Evolutionary conservation across 805 yeast species (phyloP), one percentile per base, ranked within the genome.

Genomic region (Yamadazyma nakazawae): DNA sequence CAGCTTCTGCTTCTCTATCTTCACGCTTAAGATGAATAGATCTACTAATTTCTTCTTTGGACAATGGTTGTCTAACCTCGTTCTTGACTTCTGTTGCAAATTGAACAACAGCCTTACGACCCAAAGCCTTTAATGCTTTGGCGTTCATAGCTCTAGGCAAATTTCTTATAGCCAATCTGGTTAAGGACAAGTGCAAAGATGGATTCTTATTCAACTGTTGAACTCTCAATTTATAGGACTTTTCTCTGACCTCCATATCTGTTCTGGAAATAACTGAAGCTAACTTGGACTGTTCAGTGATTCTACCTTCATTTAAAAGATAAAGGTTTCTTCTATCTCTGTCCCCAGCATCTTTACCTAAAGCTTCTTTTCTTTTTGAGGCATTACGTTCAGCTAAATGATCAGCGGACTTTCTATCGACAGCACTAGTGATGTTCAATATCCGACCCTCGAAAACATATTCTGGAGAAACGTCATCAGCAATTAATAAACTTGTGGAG

Each of bases 361-460:
- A 68, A 0, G 78, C 69, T 62, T 84, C 90, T 53, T 81, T 80
- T 64, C 98, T 79, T 60, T 83, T 83, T 38, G 70, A 73, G 0
- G 90, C 80, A 63, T 87, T 85, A 56, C 80, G 80, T 52, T 85
- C 90, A 0, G 90, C 80, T 57, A 91, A 78, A 45, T 68, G 74
- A 8, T 77, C 75, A 3, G 99, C 99, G 5, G 89, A 80, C 42
- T 80, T 88, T 61, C 97, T 79, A 61, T 88, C 91, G 30, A 94
- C 94, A 2, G 98, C 87, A 41, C 92, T 81, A 0, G 91, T 70
- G 35, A 94, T 77, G 12, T 95, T 85, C 52, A 94, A 68, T 34
- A 94, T 85, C 60, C 99, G 84, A 25, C 98, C 97, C 61, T 92
- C 94, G 62, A 82, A 89, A 16, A 92, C 97, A 55, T 92, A 94